A percentile compares a stretch with the other conserved stretches of the same genome.
Conservation (phyloP, 306 rosid genomes). For the Amphicarpaea edgeworthii region DNA sequence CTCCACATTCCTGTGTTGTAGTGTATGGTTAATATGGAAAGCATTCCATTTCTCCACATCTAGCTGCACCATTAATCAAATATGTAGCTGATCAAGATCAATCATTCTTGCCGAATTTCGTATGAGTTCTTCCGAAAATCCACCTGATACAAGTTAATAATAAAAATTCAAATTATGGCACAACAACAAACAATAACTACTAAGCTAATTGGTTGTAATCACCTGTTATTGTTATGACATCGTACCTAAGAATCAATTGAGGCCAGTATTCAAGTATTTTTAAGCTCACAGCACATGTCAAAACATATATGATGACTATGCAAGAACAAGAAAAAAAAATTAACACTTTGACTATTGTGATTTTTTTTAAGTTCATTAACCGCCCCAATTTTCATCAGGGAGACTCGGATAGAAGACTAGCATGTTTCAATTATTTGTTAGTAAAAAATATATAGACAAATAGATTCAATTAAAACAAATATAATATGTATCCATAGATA, state of each 20-base stretch:
- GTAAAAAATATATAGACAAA: neutral
- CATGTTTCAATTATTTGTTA: too few relatives aligned
- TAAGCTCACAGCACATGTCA: too few relatives aligned
- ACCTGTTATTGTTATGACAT: neutral
- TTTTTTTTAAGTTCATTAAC: too few relatives aligned
- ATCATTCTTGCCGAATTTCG: constrained; percentile 70
- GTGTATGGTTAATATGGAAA: neutral
- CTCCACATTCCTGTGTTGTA: constrained; percentile 33
- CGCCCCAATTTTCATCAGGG: too few relatives aligned
- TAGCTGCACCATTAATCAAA: constrained; percentile 56
- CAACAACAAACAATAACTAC: neutral
- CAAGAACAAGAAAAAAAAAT: too few relatives aligned
- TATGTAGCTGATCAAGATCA: constrained; percentile 70
- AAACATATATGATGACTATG: too few relatives aligned
- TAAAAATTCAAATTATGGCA: constrained; percentile 29
- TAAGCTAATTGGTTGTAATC: neutral
- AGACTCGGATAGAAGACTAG: too few relatives aligned
- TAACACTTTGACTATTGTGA: too few relatives aligned
- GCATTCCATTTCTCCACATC: constrained; percentile 18
- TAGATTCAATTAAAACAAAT: neutral
- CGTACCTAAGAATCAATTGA: neutral
- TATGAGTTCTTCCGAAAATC: constrained; percentile 86
- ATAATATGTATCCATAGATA: neutral
- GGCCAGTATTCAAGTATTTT: too few relatives aligned
- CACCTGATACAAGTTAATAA: constrained; percentile 60